Percentiles rank a stretch among this genome's conserved stretches.
Evolutionary conservation across 257 asterid genomes (phyloP).

Genomic region (Nicotiana tabacum): DNA sequence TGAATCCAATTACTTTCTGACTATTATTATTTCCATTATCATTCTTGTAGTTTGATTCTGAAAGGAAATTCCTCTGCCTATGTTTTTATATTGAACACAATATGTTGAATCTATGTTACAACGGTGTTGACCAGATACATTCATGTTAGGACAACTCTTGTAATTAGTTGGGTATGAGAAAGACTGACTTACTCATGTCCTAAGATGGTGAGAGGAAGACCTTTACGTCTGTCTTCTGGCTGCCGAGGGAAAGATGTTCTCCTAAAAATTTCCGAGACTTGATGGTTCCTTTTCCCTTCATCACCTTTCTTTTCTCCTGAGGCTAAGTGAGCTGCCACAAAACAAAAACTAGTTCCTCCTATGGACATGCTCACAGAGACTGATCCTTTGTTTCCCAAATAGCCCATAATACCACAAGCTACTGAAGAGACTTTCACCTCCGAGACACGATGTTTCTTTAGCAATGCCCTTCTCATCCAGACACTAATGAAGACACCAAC

Average conservation of each 20-base stretch:
- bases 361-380: conserved; percentile 73
- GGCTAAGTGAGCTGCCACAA: conserved; percentile 85
- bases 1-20: neutral
- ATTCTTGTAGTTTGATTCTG: neutral
- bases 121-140: neutral
- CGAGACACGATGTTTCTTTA: conserved; percentile 40
- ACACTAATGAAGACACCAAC: conserved; percentile 92
- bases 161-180: conserved; percentile 4
- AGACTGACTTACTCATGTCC: conserved; percentile 80
- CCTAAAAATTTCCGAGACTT: conserved; percentile 74
- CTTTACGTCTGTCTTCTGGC: conserved; percentile 36
- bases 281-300: conserved; percentile 77
- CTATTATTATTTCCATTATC: neutral
- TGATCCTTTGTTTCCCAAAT: conserved; percentile 88
- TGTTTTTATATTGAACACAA: neutral
- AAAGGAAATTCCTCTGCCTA: neutral
- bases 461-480: conserved; percentile 70
- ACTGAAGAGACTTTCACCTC: conserved; percentile 68
- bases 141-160: neutral
- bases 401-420: conserved; percentile 96
- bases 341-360: conserved; percentile 81
- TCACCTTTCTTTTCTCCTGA: conserved; percentile 96
- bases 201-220: conserved; percentile 63
- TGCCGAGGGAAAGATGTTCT: conserved; percentile 63
- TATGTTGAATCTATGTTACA: neutral